Conservation (phyloP, 2,329 filamentous ascomycete species). For the Podosphaera aphanis region DNA sequence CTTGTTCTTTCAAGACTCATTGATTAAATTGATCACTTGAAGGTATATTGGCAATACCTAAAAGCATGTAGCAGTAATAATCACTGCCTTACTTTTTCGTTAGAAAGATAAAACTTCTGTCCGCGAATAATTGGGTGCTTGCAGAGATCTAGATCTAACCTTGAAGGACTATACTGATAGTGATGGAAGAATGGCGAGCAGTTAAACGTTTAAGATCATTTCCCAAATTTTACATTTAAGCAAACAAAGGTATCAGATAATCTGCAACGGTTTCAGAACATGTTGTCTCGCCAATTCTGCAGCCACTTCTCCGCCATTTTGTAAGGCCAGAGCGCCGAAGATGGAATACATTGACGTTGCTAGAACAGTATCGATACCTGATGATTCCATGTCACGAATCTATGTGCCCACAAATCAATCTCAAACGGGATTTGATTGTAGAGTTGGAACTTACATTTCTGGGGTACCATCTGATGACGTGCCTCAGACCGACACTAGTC, state of each 20-base stretch:
- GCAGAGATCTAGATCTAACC: too few species aligned
- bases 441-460: slow-evolving; percentile 32
- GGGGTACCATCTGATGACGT: slow-evolving; percentile 75
- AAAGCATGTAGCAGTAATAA: too few species aligned
- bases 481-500: slow-evolving; percentile 41
- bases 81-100: too few species aligned
- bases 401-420: slow-evolving; percentile 11
- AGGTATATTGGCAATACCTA: too few species aligned
- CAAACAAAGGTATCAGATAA: slow-evolving; percentile 7
- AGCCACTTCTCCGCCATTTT: slow-evolving; percentile 60
- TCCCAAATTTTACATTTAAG: too few species aligned
- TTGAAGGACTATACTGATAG: too few species aligned
- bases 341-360: slow-evolving; percentile 64
- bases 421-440: neutral
- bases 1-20: too few species aligned
- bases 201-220: neutral
- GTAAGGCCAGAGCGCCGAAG: slow-evolving; percentile 69
- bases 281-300: slow-evolving; percentile 52
- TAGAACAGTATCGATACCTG: slow-evolving; percentile 53
- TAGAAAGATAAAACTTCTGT: too few species aligned
- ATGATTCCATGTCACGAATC: slow-evolving; percentile 44
- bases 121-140: too few species aligned
- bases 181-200: too few species aligned
- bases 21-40: too few species aligned
- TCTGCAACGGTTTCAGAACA: slow-evolving; percentile 15